Conservation (phyloP, 768 basidiomycete genomes). For the Termitomyces eurrhizus region DNA sequence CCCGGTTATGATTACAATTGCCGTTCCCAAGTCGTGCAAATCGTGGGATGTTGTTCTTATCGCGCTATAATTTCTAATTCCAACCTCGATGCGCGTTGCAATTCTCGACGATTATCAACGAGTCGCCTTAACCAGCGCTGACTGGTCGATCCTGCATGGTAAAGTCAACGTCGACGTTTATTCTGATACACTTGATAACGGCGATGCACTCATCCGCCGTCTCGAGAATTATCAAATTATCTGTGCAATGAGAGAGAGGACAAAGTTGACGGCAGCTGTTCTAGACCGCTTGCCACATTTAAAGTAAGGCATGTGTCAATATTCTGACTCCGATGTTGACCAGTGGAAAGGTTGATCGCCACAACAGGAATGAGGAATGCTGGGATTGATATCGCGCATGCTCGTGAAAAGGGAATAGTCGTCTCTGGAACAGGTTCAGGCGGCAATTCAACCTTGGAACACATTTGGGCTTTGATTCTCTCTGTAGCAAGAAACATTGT, state of each 20-base stretch:
- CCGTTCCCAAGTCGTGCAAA: not conserved
- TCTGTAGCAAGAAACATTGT: slow-evolving; percentile 46
- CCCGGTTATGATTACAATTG: not conserved
- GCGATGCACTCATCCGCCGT: slow-evolving; percentile 44
- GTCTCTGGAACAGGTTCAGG: slow-evolving; percentile 46
- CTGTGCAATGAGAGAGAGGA: slow-evolving; percentile 66
- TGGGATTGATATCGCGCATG: slow-evolving; percentile 46
- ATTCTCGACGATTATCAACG: slow-evolving; percentile 63
- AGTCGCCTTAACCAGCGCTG: slow-evolving; percentile 45
- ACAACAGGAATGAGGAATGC: slow-evolving; percentile 52
- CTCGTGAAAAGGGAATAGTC: slow-evolving; percentile 42
- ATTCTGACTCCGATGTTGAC: not conserved
- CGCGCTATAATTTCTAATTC: not conserved
- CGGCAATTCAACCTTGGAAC: slow-evolving; percentile 53
- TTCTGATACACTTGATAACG: slow-evolving; percentile 48
- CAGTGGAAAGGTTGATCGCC: slow-evolving; percentile 39
- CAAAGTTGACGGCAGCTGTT: slow-evolving; percentile 46
- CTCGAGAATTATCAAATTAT: slow-evolving; percentile 52
- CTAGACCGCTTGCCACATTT: slow-evolving; percentile 57
- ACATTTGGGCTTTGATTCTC: slow-evolving; percentile 62
- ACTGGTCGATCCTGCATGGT: slow-evolving; percentile 46
- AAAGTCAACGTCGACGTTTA: slow-evolving; percentile 41
- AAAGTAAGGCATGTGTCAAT: slow-evolving; percentile 23
- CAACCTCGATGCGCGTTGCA: slow-evolving; percentile 33
- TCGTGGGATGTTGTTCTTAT: not conserved